Evolutionary conservation across 305 asterid genomes (phyloP).

Genomic region (Fraxinus angustifolia): DNA sequence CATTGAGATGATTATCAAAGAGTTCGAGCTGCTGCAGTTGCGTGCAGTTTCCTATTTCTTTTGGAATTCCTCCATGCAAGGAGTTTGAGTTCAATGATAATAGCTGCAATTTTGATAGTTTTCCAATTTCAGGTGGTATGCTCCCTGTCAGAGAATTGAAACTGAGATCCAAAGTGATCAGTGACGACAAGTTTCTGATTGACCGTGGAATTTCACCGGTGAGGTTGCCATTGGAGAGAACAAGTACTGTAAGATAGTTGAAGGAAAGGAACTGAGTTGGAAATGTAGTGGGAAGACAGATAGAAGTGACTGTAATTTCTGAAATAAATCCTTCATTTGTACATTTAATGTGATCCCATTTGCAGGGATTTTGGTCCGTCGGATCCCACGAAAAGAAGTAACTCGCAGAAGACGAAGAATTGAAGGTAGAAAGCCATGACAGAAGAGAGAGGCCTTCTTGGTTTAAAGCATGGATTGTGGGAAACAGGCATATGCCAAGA

Average conservation of each 20-base stretch:
- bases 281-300: conserved; percentile 47
- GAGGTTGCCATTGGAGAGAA: conserved; percentile 50
- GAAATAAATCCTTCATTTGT: conserved; percentile 39
- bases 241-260: conserved; percentile 38
- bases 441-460: conserved; percentile 59
- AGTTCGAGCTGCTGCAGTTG: conserved; percentile 47
- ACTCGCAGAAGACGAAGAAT: conserved; percentile 41
- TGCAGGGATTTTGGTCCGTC: conserved; percentile 49
- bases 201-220: conserved; percentile 50
- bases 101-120: conserved; percentile 36
- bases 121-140: conserved; percentile 54
- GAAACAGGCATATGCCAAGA: conserved; percentile 31
- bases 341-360: conserved; percentile 64
- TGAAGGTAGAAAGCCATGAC: conserved; percentile 65
- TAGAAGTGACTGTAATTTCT: conserved; percentile 41
- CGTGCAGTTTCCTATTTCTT: conserved; percentile 52
- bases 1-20: conserved; percentile 54
- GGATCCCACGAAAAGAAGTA: conserved; percentile 60
- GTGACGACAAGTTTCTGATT: conserved; percentile 44
- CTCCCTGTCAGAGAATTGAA: conserved; percentile 50
- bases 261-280: conserved; percentile 51
- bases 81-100: conserved; percentile 48
- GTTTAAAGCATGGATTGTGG: conserved; percentile 43
- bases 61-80: conserved; percentile 52
- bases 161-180: conserved; percentile 56